Percentiles rank a stretch among this genome's conserved stretches.
Conservation (phyloP, 2,329 filamentous ascomycete species). For the Talaromyces sp. region DNA sequence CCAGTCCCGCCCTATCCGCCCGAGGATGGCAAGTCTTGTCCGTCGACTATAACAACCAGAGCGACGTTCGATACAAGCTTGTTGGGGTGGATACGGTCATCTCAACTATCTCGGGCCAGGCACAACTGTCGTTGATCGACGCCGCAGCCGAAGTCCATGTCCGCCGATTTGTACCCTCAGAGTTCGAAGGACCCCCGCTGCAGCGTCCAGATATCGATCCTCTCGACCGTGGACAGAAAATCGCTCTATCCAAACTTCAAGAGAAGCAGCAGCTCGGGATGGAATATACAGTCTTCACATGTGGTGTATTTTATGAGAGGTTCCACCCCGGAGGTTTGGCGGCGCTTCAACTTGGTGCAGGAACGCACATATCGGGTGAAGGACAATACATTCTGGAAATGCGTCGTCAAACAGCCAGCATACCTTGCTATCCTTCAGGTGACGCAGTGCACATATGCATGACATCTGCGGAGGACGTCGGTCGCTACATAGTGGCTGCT, state of each 20-base stretch:
- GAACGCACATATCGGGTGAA: constrained; percentile 53
- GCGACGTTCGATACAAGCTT: constrained; percentile 62
- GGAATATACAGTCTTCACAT: constrained; percentile 67
- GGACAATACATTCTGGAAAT: constrained; percentile 67
- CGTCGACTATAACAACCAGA: constrained; percentile 63
- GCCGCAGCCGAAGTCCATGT: constrained; percentile 65
- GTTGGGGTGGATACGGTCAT: constrained; percentile 71
- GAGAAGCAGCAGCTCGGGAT: constrained; percentile 55
- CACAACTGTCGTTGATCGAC: constrained; percentile 69
- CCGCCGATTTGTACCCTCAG: constrained; percentile 68
- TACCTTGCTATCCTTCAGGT: constrained; percentile 54
- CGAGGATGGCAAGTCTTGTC: constrained; percentile 61
- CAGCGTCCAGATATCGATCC: constrained; percentile 56
- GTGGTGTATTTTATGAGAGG: constrained; percentile 72
- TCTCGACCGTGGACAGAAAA: constrained; percentile 58
- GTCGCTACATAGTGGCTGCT: constrained; percentile 63
- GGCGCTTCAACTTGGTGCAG: constrained; percentile 56
- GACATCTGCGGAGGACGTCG: constrained; percentile 68
- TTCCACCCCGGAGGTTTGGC: constrained; percentile 67
- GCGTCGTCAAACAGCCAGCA: constrained; percentile 55
- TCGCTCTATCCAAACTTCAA: constrained; percentile 56
- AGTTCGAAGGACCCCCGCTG: constrained; percentile 65
- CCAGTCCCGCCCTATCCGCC: constrained; percentile 35
- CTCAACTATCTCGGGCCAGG: constrained; percentile 64
- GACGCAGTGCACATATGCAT: constrained; percentile 60